These are phyloP conservation scores for Rhodotorula toruloides DNA, from an alignment of 768 basidiomycete species.

Conservation along the genomic window DNA sequence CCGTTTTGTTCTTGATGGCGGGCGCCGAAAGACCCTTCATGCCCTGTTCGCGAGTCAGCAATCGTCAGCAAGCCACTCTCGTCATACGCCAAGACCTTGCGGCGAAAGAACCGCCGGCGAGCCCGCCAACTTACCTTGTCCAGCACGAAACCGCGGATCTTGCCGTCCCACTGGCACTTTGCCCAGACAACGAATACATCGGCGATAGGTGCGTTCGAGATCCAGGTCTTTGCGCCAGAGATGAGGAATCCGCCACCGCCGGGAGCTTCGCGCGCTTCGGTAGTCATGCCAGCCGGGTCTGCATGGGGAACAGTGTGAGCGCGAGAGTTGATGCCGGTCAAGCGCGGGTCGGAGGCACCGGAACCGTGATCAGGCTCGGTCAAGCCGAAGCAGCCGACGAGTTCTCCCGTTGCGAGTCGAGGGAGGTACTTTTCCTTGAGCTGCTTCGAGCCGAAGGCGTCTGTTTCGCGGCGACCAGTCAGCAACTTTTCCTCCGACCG, in stretches of 20 bases:
- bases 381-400: constrained; percentile 88
- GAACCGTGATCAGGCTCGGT: constrained; percentile 97
- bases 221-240: constrained; percentile 96
- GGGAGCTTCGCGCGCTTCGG: constrained; percentile 68
- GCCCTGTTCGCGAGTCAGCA: not conserved
- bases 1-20: constrained; percentile 85
- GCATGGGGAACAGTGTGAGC: not conserved
- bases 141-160: constrained; percentile 51
- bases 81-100: too few relatives aligned
- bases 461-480: constrained; percentile 50
- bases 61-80: not conserved
- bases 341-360: not conserved
- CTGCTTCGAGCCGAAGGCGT: constrained; percentile 78
- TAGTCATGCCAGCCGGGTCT: constrained; percentile 97
- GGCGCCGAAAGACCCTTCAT: constrained; percentile 74
- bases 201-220: constrained; percentile 58
- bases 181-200: constrained; percentile 94
- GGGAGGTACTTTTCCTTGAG: constrained; percentile 91
- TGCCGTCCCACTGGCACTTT: constrained; percentile 85
- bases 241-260: constrained; percentile 75
- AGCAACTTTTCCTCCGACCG: not conserved
- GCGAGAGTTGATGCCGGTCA: not conserved
- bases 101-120: too few relatives aligned
- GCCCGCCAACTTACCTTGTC: constrained; percentile 25
- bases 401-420: constrained; percentile 70